Evolutionary conservation across 2,329 filamentous ascomycete species (phyloP).

Genomic region (Scytalidium sp.): DNA sequence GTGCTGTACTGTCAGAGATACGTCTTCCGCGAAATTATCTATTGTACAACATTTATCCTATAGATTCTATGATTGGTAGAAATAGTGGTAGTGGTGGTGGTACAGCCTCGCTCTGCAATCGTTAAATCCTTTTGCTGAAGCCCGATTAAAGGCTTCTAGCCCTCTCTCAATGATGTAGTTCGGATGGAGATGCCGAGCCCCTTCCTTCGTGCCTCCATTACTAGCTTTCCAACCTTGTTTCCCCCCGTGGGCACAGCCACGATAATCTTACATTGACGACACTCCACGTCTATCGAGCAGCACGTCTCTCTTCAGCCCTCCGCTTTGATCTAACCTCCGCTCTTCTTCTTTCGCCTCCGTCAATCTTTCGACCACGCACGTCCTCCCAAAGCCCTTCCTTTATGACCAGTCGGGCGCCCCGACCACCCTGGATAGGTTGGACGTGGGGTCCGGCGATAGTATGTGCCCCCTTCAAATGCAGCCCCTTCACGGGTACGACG

Average conservation of each 20-base stretch:
- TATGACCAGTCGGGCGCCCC: slow-evolving; percentile 63
- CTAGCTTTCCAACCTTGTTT: background rate
- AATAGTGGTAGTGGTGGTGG: background rate
- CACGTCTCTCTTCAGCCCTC: slow-evolving; percentile 63
- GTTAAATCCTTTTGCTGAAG: too few relatives aligned
- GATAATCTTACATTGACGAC: slow-evolving; percentile 21
- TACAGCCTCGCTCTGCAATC: background rate
- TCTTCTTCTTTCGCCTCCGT: slow-evolving; percentile 89
- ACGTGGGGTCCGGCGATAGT: slow-evolving; percentile 75
- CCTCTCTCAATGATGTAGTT: background rate
- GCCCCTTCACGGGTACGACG: slow-evolving; percentile 56
- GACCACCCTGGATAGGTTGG: slow-evolving; percentile 62
- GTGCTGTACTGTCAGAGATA: too few relatives aligned
- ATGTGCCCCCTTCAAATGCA: slow-evolving; percentile 65
- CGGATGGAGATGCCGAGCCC: background rate
- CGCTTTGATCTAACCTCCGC: slow-evolving; percentile 86
- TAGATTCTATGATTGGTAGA: too few relatives aligned
- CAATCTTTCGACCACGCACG: slow-evolving; percentile 82
- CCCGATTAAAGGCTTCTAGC: background rate
- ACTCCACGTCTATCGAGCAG: slow-evolving; percentile 34
- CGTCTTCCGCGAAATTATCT: background rate
- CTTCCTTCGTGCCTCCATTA: background rate
- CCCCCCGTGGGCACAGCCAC: background rate
- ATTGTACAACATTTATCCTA: background rate
- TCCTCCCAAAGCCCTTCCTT: slow-evolving; percentile 94